Percentiles rank a stretch among this genome's conserved stretches.
Conservation (phyloP, 2,329 filamentous ascomycete species). For the Xylaria sp. region DNA sequence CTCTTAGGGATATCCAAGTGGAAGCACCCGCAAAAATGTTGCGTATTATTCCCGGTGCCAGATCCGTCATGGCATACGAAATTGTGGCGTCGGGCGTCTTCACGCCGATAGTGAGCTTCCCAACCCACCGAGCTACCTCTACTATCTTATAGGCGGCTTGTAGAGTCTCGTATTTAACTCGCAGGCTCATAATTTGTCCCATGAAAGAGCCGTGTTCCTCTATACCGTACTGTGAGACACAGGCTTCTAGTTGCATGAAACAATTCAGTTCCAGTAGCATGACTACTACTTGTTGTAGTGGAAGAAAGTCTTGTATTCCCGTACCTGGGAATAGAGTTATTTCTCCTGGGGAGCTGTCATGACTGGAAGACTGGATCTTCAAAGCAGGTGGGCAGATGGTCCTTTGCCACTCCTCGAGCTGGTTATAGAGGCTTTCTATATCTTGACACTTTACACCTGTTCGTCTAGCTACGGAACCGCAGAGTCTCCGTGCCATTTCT, state of each 20-base stretch:
- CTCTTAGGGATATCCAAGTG: slow-evolving; percentile 18
- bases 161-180: slow-evolving; percentile 20
- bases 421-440: slow-evolving; percentile 11
- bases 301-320: not conserved
- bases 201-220: slow-evolving; percentile 9
- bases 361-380: not conserved
- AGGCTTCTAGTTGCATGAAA: slow-evolving; percentile 21
- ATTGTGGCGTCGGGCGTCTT: not conserved
- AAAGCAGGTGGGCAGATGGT: slow-evolving; percentile 7
- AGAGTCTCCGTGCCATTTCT: slow-evolving; percentile 13
- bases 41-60: slow-evolving; percentile 19
- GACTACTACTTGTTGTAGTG: slow-evolving; percentile 4
- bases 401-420: slow-evolving; percentile 21
- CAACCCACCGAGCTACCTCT: slow-evolving; percentile 21
- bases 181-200: slow-evolving; percentile 18
- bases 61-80: slow-evolving; percentile 9
- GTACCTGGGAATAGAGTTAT: not conserved
- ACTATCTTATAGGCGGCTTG: slow-evolving; percentile 15
- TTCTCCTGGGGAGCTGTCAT: not conserved
- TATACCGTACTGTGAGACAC: slow-evolving; percentile 20
- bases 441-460: slow-evolving; percentile 14
- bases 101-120: not conserved
- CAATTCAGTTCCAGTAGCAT: slow-evolving; percentile 14
- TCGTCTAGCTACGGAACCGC: slow-evolving; percentile 7
- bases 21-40: slow-evolving; percentile 19